Evolutionary conservation across 108 stramenopile genomes (phyloP).

Genomic region (Epithemia pelagica): DNA sequence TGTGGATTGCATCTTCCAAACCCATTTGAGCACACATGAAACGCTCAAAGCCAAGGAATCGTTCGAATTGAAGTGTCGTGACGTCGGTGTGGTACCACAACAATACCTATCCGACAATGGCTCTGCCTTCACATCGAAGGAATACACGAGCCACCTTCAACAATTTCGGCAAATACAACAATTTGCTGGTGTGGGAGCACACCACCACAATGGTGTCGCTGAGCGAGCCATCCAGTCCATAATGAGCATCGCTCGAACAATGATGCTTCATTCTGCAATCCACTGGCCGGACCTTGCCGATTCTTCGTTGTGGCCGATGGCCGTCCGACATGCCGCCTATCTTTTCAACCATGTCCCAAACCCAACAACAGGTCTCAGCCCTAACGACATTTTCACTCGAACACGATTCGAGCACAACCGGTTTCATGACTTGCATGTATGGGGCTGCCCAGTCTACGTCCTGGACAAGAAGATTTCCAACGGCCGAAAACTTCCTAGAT

Average conservation of each 20-base stretch:
- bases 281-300: too few relatives aligned
- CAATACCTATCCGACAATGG: constrained; percentile 18
- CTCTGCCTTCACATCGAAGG: constrained; percentile 13
- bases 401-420: constrained; percentile 8
- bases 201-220: too few relatives aligned
- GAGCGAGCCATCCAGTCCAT: too few relatives aligned
- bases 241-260: too few relatives aligned
- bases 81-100: constrained; percentile 12
- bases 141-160: not conserved
- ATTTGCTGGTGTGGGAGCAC: too few relatives aligned
- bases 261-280: too few relatives aligned
- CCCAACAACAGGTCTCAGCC: constrained; percentile 6
- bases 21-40: constrained; percentile 9
- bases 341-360: too few relatives aligned
- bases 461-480: constrained; percentile 22
- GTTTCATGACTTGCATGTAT: constrained; percentile 23
- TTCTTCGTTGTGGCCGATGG: too few relatives aligned
- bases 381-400: too few relatives aligned
- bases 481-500: constrained; percentile 29
- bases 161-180: constrained; percentile 4
- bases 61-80: constrained; percentile 9
- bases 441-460: constrained; percentile 31
- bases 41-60: not conserved
- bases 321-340: too few relatives aligned
- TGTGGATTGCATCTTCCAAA: not conserved